Conservation (phyloP, 257 asterid species). For the Solanum corneliomulleri region DNA sequence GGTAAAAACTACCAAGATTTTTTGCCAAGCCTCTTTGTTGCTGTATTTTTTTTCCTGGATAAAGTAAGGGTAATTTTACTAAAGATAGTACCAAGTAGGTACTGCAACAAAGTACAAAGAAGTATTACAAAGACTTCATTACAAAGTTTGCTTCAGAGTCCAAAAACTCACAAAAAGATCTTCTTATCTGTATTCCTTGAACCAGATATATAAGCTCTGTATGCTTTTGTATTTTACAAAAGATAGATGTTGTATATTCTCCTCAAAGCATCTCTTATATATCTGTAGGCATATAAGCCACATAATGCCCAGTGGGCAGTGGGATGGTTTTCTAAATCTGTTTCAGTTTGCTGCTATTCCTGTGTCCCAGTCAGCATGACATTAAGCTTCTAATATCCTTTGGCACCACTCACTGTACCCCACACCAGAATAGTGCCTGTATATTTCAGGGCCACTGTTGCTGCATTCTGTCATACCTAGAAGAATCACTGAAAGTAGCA, state of each 20-base stretch:
- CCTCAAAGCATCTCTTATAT: neutral
- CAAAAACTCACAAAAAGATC: neutral
- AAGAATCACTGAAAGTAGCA: neutral
- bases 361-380: neutral
- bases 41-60: neutral
- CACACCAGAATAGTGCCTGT: neutral
- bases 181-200: neutral
- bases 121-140: neutral
- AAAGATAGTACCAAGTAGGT: neutral
- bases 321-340: neutral
- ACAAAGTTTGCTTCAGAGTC: neutral
- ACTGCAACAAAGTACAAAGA: neutral
- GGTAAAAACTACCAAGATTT: conserved; percentile 20
- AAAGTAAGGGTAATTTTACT: neutral
- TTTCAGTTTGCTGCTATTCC: neutral
- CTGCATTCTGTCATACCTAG: neutral
- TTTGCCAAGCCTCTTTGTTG: neutral
- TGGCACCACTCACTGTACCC: neutral
- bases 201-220: neutral
- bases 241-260: neutral
- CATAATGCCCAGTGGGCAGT: neutral
- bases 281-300: neutral
- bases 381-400: neutral
- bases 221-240: neutral
- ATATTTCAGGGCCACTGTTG: neutral